Base-by-base conservation (phyloP, 2,329 filamentous ascomycete species). In the Verticillium klebahnii region DNA sequence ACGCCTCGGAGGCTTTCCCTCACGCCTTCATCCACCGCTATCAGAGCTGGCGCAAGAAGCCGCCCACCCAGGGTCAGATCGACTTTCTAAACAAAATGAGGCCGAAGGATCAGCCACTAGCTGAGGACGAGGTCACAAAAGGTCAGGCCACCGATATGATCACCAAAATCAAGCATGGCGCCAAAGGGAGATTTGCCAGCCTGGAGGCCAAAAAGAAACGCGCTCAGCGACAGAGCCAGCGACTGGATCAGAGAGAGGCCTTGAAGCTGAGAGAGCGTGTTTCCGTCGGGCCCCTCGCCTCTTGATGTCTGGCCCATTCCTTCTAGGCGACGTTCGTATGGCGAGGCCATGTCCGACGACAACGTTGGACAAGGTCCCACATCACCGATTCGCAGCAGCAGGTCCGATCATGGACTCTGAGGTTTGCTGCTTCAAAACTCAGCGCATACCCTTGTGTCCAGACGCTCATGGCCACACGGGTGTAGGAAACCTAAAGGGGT, bases 111-210 rank as follows among this genome's bases (percentile, higher is more conserved):
- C 77, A 87, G 32, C 77, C 83, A 60, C 70, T 93, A 58, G 81
- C 77, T 1, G 67, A 75, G 0, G 75, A 77, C 0, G 82, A 87
- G 32, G 69, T 96, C 62, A 93, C 85, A 15, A 95, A 93, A 70
- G 94, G 94, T 8, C 87, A 86, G 71, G 93, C 93, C 5, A 84
- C 84, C 5, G 93, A 97, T 72, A 93, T 96, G 89, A 96, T 98
- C 66, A 96, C 92, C 8, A 96, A 96, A 74, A 72, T 97, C 64
- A 94, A 89, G 73, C 90, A 95, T 71, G 94, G 94, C 0, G 92
- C 91, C 1, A 85, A 80, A 73, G 90, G 76, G 65, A 85, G 77
- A 77, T 92, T 84, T 71, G 78, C 80, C 31, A 79, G 70, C 37
- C 75, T 85, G 62, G 80, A 83, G 69, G 78, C 76, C 0, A 77